A percentile compares a stretch with the other conserved stretches of the same genome.
phyloP scores from a whole-genome alignment of 768 basidiomycete genomes.

The Suillus subluteus region DNA sequence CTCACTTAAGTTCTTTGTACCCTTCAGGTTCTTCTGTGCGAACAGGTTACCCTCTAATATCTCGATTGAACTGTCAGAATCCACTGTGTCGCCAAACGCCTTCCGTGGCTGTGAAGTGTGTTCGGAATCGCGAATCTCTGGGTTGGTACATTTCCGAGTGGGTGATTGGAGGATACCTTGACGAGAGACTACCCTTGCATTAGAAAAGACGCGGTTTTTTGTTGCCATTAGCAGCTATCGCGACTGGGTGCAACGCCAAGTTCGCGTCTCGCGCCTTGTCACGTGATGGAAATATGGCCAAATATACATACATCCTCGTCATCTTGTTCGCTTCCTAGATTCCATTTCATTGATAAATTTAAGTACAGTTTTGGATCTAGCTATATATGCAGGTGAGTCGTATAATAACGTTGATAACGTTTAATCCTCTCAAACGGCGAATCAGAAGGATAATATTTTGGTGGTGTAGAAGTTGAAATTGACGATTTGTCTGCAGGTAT shows the following conservation, averaged over 20 bases:
- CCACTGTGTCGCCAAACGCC: constrained; percentile 12
- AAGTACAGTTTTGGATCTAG: background rate
- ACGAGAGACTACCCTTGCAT: background rate
- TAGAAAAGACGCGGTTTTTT: background rate
- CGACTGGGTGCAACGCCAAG: background rate
- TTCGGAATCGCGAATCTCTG: background rate
- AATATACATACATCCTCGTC: background rate
- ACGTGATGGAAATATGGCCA: constrained; percentile 2
- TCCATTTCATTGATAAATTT: background rate
- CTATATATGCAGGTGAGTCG: background rate
- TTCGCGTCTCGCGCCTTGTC: background rate
- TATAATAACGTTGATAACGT: background rate
- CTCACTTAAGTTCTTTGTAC: constrained; percentile 23
- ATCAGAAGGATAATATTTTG: background rate
- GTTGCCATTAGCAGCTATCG: background rate
- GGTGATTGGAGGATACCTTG: background rate
- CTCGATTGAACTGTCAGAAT: constrained; percentile 36
- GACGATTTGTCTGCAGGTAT: background rate
- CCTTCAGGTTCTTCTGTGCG: constrained; percentile 14
- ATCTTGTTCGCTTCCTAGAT: background rate
- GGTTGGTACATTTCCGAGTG: background rate
- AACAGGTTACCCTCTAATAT: constrained; percentile 28
- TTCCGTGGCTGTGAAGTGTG: background rate
- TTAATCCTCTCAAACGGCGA: background rate
- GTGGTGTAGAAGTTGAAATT: background rate